Percentiles rank a stretch among this genome's conserved stretches.
Conservation (phyloP, 345 rosid species). For the Capsella bursapastoris region DNA sequence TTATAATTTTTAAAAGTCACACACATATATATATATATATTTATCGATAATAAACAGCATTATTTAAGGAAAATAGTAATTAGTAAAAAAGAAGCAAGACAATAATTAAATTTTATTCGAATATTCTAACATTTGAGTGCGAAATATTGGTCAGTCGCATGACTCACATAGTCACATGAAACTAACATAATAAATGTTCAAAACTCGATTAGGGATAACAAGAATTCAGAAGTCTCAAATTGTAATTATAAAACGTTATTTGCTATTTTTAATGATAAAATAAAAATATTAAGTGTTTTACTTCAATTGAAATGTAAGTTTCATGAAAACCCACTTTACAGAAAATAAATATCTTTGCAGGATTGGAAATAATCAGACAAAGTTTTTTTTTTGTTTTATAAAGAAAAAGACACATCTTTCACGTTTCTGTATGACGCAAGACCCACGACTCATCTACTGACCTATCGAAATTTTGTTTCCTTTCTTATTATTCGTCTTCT, state of each 20-base stretch:
- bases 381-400: no score
- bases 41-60: no score
- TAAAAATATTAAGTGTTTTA: not conserved
- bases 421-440: constrained; percentile 33
- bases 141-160: no score
- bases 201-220: not conserved
- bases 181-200: not conserved
- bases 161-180: not conserved
- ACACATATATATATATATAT: no score
- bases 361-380: not conserved
- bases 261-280: not conserved
- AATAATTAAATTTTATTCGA: no score
- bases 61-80: no score
- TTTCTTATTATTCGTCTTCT: constrained; percentile 15
- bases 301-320: not conserved
- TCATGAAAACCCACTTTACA: not conserved
- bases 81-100: no score
- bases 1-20: not conserved
- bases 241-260: not conserved
- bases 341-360: not conserved
- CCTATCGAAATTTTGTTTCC: constrained; percentile 21
- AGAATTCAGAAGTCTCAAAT: not conserved
- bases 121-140: no score
- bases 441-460: constrained; percentile 17
- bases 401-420: constrained; percentile 37